Evolutionary conservation across 768 basidiomycete genomes (phyloP).

Genomic region (Cystofilobasidium macerans): DNA sequence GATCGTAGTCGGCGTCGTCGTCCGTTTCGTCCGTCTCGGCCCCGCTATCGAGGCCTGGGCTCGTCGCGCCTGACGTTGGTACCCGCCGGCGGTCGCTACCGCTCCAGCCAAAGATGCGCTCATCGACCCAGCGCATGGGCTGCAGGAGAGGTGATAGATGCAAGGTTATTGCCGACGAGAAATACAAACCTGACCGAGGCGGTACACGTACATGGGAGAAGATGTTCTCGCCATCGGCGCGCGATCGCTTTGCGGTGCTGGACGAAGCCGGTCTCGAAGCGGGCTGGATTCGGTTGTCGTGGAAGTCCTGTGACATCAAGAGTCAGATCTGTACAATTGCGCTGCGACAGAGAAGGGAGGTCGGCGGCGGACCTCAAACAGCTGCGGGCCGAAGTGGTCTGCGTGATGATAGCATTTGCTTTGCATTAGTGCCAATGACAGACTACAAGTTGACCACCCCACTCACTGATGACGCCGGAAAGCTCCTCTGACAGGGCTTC

Average conservation of each 20-base stretch:
- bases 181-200: background rate
- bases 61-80: background rate
- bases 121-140: constrained; percentile 26
- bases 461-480: constrained; percentile 44
- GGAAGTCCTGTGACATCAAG: constrained; percentile 4
- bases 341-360: background rate
- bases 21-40: constrained; percentile 3
- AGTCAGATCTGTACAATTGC: background rate
- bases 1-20: constrained; percentile 23
- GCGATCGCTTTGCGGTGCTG: background rate
- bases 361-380: background rate
- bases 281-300: constrained; percentile 22
- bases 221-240: constrained; percentile 15
- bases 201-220: constrained; percentile 16
- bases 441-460: constrained; percentile 6
- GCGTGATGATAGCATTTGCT: background rate
- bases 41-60: background rate
- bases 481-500: constrained; percentile 70
- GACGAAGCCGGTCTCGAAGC: constrained; percentile 6
- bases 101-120: constrained; percentile 20
- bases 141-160: background rate
- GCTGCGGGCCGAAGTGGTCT: constrained; percentile 21
- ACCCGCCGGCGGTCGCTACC: background rate
- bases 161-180: background rate
- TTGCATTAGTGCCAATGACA: too few species aligned